A percentile compares a stretch with the other conserved stretches of the same genome.
Evolutionary conservation across 2,329 filamentous ascomycete species (phyloP).

Genomic region (Dactylellina cionopaga): DNA sequence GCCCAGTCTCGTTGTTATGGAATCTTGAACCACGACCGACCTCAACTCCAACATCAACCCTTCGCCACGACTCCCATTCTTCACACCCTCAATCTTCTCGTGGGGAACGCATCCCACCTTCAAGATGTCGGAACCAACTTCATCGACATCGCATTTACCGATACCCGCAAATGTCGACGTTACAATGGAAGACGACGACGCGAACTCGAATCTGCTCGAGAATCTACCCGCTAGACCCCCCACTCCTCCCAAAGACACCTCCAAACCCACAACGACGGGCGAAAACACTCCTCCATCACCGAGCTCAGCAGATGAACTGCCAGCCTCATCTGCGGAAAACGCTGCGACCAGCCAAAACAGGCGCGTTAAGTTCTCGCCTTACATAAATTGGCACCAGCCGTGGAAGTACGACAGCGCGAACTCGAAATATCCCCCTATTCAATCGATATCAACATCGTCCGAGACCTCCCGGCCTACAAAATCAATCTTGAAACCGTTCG

Average conservation of each 20-base stretch:
- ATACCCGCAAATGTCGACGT: constrained; percentile 16
- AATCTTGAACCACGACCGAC: constrained; percentile 26
- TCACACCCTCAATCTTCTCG: not conserved
- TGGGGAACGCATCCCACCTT: not conserved
- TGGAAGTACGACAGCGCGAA: constrained; percentile 57
- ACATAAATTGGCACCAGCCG: constrained; percentile 67
- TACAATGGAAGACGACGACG: constrained; percentile 48
- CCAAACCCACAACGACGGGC: constrained; percentile 37
- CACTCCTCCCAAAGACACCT: constrained; percentile 69
- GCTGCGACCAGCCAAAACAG: constrained; percentile 63
- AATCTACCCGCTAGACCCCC: constrained; percentile 70
- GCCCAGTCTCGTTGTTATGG: constrained; percentile 41
- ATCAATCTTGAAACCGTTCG: constrained; percentile 81
- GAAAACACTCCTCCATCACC: constrained; percentile 57
- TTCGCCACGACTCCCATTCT: not conserved
- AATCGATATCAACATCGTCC: constrained; percentile 9
- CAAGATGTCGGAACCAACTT: constrained; percentile 24
- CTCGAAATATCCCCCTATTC: constrained; percentile 36
- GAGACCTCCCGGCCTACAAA: constrained; percentile 60
- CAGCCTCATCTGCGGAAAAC: constrained; percentile 61
- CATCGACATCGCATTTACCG: constrained; percentile 3
- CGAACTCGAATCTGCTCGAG: constrained; percentile 62
- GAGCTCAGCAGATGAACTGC: constrained; percentile 54
- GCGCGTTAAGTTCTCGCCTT: constrained; percentile 72
- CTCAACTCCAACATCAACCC: not conserved